These are phyloP conservation scores for Ploettnerulaceae sp. DNA, from an alignment of 2,329 filamentous ascomycete species.

Conservation along the genomic window DNA sequence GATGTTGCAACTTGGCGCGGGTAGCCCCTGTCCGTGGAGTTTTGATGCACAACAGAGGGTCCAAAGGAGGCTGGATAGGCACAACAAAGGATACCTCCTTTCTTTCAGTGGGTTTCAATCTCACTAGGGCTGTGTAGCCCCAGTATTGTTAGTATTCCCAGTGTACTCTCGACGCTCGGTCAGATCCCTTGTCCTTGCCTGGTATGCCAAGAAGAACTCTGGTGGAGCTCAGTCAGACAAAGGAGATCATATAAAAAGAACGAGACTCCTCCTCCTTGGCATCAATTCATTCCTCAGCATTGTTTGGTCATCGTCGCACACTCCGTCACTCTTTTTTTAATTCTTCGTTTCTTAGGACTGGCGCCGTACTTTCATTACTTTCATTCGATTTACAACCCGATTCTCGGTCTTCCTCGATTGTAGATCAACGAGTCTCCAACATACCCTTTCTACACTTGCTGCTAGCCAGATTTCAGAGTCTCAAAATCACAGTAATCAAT, in stretches of 20 bases:
- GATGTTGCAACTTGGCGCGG: slow-evolving; percentile 11
- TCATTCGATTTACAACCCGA: slow-evolving; percentile 6
- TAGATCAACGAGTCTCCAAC: slow-evolving; percentile 19
- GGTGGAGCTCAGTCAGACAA: slow-evolving; percentile 3
- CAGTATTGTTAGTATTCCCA: background rate
- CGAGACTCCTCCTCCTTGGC: slow-evolving; percentile 3
- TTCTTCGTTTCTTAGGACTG: slow-evolving; percentile 10
- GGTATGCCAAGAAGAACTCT: background rate
- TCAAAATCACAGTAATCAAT: background rate
- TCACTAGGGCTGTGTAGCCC: slow-evolving; percentile 3
- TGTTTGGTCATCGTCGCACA: slow-evolving; percentile 6
- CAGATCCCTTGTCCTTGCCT: background rate
- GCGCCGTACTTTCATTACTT: slow-evolving; percentile 7
- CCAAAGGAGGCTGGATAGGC: background rate
- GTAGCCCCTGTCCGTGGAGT: slow-evolving; percentile 1
- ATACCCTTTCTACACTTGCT: background rate
- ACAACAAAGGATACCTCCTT: background rate
- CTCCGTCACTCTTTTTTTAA: slow-evolving; percentile 14
- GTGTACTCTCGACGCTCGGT: slow-evolving; percentile 6
- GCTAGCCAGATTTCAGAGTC: background rate
- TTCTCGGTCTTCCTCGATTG: slow-evolving; percentile 15
- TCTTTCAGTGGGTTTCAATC: background rate
- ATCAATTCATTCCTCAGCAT: slow-evolving; percentile 2
- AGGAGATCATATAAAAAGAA: slow-evolving; percentile 5
- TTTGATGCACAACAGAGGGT: slow-evolving; percentile 1